Evolutionary conservation across 306 rosid genomes (phyloP).

Genomic region (Rosa multiflora): DNA sequence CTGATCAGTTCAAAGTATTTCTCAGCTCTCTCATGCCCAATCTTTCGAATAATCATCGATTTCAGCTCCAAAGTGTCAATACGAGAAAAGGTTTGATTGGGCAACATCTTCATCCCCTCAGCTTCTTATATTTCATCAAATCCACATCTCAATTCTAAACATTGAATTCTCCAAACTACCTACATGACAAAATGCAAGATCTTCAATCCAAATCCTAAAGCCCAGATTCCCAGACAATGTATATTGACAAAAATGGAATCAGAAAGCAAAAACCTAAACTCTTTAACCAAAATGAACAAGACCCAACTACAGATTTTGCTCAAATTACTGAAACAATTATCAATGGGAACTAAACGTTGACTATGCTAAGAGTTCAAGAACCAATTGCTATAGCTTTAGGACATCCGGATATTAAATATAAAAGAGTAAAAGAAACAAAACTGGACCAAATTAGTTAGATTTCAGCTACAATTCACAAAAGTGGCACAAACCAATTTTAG

Average conservation of each 20-base stretch:
- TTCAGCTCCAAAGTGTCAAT: slow-evolving; percentile 68
- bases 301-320: slow-evolving; percentile 6
- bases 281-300: neutral
- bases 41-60: slow-evolving; percentile 45
- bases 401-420: neutral
- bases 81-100: slow-evolving; percentile 53
- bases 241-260: slow-evolving; percentile 37
- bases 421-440: neutral
- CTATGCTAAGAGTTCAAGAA: neutral
- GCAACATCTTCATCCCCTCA: slow-evolving; percentile 39
- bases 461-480: neutral
- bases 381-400: neutral
- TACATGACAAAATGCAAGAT: slow-evolving; percentile 32
- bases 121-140: slow-evolving; percentile 26
- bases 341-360: slow-evolving; percentile 14
- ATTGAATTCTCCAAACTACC: slow-evolving; percentile 33
- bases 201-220: slow-evolving; percentile 41
- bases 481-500: neutral
- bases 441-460: neutral
- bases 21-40: slow-evolving; percentile 72
- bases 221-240: slow-evolving; percentile 46
- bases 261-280: slow-evolving; percentile 14
- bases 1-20: slow-evolving; percentile 73
- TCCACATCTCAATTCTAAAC: slow-evolving; percentile 28
- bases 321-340: slow-evolving; percentile 7